Evolutionary conservation across 2,329 filamentous ascomycete genomes (phyloP).

Genomic region (Phialophora tarda): DNA sequence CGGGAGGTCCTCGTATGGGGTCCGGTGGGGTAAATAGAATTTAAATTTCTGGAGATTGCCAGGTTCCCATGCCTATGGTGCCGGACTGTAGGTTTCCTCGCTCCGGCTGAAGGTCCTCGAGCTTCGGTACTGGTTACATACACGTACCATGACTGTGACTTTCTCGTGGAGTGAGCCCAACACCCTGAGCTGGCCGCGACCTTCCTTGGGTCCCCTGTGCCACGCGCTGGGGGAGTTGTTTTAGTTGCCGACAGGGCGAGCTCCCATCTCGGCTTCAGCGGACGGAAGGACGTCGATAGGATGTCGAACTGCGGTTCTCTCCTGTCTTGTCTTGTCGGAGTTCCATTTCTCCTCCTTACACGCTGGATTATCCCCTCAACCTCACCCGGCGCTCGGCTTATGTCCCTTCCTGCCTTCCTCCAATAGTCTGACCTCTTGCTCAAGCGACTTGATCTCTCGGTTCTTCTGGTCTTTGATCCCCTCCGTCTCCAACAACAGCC

Average conservation of each 20-base stretch:
- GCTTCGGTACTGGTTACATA: neutral
- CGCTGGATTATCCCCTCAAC: neutral
- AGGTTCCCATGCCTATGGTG: too few species aligned
- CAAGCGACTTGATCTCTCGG: constrained; percentile 36
- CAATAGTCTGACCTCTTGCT: constrained; percentile 37
- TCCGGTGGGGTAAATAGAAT: too few species aligned
- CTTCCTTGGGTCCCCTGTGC: neutral
- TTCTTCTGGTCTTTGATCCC: constrained; percentile 52
- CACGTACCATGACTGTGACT: neutral
- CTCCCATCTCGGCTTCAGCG: neutral
- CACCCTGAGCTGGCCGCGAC: too few species aligned
- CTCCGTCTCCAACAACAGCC: constrained; percentile 56
- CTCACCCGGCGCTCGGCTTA: constrained; percentile 6
- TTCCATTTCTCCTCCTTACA: neutral
- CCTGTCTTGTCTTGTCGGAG: neutral
- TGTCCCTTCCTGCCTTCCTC: constrained; percentile 35
- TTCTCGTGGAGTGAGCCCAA: neutral
- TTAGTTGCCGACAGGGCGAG: neutral
- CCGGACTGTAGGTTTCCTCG: neutral
- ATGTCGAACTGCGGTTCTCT: neutral
- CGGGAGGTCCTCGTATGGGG: neutral
- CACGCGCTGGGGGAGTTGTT: neutral
- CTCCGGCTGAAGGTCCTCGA: neutral
- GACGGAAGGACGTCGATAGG: neutral
- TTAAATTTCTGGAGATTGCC: too few species aligned